Conservation (phyloP, 2,329 filamentous ascomycete species). For the Cladosporium sp. region DNA sequence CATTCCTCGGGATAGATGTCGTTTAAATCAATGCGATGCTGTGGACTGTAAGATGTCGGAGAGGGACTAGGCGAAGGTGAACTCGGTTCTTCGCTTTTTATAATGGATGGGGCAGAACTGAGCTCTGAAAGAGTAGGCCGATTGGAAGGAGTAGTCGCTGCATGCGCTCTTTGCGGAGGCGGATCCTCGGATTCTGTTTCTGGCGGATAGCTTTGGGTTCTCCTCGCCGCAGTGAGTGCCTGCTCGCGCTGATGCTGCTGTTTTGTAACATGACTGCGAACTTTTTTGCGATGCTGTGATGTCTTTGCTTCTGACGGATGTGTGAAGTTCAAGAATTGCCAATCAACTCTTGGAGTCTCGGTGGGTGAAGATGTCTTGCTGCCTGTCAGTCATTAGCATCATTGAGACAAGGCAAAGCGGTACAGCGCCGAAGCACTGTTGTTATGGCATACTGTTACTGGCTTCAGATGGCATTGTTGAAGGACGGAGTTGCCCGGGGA, state of each 20-base stretch:
- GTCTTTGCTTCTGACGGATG: conserved; percentile 38
- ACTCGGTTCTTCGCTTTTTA: conserved; percentile 8
- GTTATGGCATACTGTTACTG: conserved; percentile 11
- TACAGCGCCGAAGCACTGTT: not conserved
- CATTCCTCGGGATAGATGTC: conserved; percentile 41
- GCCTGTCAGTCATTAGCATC: conserved; percentile 22
- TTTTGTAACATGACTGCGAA: conserved; percentile 38
- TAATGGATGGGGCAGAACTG: not conserved
- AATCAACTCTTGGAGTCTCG: conserved; percentile 32
- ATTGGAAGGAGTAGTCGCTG: conserved; percentile 20
- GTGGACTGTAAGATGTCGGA: conserved; percentile 23
- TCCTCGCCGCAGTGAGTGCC: conserved; percentile 26
- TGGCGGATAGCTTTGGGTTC: conserved; percentile 17
- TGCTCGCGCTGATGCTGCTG: conserved; percentile 35
- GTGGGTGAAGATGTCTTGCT: conserved; percentile 27
- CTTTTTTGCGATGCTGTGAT: conserved; percentile 34
- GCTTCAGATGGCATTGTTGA: conserved; percentile 10
- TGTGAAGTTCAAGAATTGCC: conserved; percentile 38
- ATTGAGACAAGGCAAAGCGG: not conserved
- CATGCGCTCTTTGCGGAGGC: conserved; percentile 20
- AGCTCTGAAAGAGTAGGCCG: conserved; percentile 8
- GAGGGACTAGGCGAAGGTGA: conserved; percentile 27
- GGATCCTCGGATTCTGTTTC: not conserved
- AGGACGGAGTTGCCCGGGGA: not conserved
- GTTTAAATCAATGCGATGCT: conserved; percentile 30